Conservation (phyloP, 2,329 filamentous ascomycete genomes). For the Trichoderma sp. region DNA sequence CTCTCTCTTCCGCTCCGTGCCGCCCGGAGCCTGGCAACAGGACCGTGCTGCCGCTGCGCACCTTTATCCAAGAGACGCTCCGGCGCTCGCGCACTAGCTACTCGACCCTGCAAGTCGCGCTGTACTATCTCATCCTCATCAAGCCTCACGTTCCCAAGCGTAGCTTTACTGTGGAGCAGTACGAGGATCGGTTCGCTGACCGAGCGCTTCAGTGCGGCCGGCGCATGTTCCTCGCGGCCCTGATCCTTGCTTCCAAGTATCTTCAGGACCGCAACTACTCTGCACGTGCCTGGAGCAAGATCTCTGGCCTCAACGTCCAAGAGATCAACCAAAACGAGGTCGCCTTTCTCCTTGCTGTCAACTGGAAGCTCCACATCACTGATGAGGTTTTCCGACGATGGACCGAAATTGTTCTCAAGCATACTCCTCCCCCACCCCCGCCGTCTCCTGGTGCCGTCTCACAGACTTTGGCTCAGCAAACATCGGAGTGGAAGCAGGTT, state of each 20-base stretch:
- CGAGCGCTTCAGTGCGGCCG: constrained; percentile 92
- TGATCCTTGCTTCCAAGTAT: constrained; percentile 97
- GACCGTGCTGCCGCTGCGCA: constrained; percentile 83
- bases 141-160: constrained; percentile 82
- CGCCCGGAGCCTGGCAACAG: constrained; percentile 71
- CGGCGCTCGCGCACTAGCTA: constrained; percentile 95
- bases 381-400: constrained; percentile 87
- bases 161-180: constrained; percentile 86
- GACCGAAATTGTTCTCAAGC: constrained; percentile 88
- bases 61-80: constrained; percentile 96
- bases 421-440: constrained; percentile 70
- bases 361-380: constrained; percentile 93
- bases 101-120: constrained; percentile 92
- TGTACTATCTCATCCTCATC: constrained; percentile 95
- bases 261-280: constrained; percentile 98
- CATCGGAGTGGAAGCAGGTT: constrained; percentile 59
- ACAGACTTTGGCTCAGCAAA: constrained; percentile 48
- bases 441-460: constrained; percentile 53
- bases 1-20: constrained; percentile 78
- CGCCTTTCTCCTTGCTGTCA: constrained; percentile 83
- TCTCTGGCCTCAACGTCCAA: constrained; percentile 87
- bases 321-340: constrained; percentile 99
- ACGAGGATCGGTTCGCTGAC: constrained; percentile 67
- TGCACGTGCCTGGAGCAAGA: constrained; percentile 97
- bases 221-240: constrained; percentile 92